phyloP scores from a whole-genome alignment of 805 yeast genomes.

The Saturnispora diversa region DNA sequence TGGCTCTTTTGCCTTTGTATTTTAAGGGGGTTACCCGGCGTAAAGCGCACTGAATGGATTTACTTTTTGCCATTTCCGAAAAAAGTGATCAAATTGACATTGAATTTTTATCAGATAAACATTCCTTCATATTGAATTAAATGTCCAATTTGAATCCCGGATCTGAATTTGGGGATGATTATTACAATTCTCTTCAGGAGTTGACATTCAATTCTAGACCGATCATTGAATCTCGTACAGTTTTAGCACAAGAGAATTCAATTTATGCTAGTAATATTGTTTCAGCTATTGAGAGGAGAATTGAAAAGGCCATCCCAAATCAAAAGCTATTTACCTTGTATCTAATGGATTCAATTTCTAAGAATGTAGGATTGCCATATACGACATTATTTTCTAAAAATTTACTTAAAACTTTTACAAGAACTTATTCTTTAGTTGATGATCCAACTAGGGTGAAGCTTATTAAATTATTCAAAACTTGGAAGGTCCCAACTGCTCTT shows the following conservation, averaged over 20 bases:
- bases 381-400: constrained; percentile 67
- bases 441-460: constrained; percentile 68
- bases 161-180: constrained; percentile 46
- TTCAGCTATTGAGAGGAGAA: constrained; percentile 64
- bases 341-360: constrained; percentile 83
- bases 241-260: constrained; percentile 78
- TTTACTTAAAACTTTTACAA: constrained; percentile 61
- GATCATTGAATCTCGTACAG: constrained; percentile 75
- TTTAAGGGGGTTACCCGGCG: constrained; percentile 6
- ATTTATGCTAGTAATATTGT: constrained; percentile 71
- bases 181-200: constrained; percentile 59
- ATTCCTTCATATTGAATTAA: neutral
- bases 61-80: too few relatives aligned
- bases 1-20: too few relatives aligned
- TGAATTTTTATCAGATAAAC: neutral
- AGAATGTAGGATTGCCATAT: constrained; percentile 85
- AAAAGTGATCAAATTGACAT: too few relatives aligned
- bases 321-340: constrained; percentile 82
- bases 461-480: constrained; percentile 73
- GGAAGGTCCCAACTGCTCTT: constrained; percentile 64
- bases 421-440: constrained; percentile 70
- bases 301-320: constrained; percentile 68
- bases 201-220: constrained; percentile 86
- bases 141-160: constrained; percentile 11
- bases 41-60: too few relatives aligned